Evolutionary conservation across 148 eudicot species (phyloP).

Genomic region (Talinum fruticosum): DNA sequence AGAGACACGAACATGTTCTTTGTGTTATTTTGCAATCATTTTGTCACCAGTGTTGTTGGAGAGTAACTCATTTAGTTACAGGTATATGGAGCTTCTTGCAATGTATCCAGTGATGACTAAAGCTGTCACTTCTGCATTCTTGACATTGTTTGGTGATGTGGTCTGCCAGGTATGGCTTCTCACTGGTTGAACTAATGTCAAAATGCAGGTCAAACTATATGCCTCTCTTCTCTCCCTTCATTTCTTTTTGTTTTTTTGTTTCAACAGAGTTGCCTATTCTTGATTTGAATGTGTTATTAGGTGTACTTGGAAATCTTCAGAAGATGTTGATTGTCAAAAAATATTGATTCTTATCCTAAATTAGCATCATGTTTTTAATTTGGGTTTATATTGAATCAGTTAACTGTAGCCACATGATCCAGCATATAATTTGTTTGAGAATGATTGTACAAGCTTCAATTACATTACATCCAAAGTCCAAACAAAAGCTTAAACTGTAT

Average conservation of each 20-base stretch:
- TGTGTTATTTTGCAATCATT: background rate
- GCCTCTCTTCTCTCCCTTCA: background rate
- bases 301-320: background rate
- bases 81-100: slow-evolving; percentile 80
- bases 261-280: background rate
- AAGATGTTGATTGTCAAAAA: background rate
- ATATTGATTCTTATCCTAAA: background rate
- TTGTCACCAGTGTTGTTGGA: background rate
- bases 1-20: background rate
- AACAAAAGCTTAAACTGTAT: background rate
- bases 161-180: slow-evolving; percentile 64
- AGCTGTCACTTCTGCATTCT: slow-evolving; percentile 73
- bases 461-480: background rate
- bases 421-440: background rate
- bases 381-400: background rate
- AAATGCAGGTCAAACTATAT: background rate
- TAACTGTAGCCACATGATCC: background rate
- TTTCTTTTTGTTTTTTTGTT: background rate
- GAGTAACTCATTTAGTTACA: slow-evolving; percentile 29
- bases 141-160: slow-evolving; percentile 77
- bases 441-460: background rate
- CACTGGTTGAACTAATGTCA: background rate
- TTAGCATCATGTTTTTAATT: background rate
- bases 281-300: background rate
- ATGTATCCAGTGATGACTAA: slow-evolving; percentile 77